phyloP scores from a whole-genome alignment of 2,329 filamentous ascomycete species.

The Penicillium sp. region DNA sequence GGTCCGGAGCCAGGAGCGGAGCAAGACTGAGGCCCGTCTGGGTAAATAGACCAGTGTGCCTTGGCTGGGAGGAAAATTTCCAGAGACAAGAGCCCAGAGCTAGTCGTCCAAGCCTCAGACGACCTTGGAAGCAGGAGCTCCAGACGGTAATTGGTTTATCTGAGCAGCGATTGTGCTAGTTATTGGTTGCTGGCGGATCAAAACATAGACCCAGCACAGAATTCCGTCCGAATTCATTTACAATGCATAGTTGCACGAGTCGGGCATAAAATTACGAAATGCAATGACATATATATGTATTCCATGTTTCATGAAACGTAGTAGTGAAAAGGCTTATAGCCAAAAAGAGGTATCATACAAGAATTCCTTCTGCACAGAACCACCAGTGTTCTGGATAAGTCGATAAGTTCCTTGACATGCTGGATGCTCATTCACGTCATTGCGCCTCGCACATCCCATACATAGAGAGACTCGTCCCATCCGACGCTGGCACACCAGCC shows the following conservation, averaged over 20 bases:
- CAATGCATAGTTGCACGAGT: slow-evolving; percentile 1
- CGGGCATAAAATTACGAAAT: slow-evolving; percentile 22
- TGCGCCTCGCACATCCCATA: slow-evolving; percentile 79
- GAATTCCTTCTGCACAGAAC: background rate
- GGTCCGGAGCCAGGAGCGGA: slow-evolving; percentile 61
- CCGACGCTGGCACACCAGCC: slow-evolving; percentile 93
- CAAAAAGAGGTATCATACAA: background rate
- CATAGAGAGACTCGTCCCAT: slow-evolving; percentile 85
- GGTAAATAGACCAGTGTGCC: slow-evolving; percentile 17
- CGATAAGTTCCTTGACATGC: background rate
- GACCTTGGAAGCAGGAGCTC: background rate
- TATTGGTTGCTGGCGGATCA: background rate
- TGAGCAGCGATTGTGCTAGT: background rate
- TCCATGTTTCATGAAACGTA: background rate
- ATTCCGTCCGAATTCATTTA: background rate
- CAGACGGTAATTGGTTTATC: background rate
- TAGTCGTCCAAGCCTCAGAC: background rate
- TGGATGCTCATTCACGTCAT: slow-evolving; percentile 42
- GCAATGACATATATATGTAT: slow-evolving; percentile 16
- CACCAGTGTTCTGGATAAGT: background rate
- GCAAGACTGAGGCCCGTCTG: slow-evolving; percentile 69
- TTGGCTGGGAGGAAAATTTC: background rate
- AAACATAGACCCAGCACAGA: background rate
- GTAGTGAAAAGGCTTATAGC: background rate
- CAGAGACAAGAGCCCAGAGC: background rate